Conservation (phyloP, 306 rosid genomes). For the Fragaria ananassa region DNA sequence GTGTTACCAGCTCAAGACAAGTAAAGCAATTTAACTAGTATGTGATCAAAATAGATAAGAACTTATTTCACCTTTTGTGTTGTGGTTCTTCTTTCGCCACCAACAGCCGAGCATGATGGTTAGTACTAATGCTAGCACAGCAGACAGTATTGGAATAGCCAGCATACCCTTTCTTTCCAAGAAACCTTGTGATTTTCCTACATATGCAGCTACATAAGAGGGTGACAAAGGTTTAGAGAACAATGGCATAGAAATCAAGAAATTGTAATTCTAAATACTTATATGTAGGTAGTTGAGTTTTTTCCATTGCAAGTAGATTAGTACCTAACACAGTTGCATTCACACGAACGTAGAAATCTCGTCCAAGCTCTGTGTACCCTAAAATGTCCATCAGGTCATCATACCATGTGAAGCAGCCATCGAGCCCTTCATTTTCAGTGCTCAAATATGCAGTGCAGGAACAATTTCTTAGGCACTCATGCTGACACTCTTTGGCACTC, state of each 20-base stretch:
- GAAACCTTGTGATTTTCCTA: not conserved
- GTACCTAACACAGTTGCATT: conserved; percentile 17
- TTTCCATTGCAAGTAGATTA: not conserved
- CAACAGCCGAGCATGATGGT: conserved; percentile 2
- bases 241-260: not conserved
- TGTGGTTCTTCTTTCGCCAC: not conserved
- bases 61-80: conserved; percentile 6
- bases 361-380: conserved; percentile 25
- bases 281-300: not conserved
- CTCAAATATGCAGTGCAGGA: conserved; percentile 43
- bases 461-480: conserved; percentile 44
- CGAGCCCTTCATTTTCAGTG: conserved; percentile 20
- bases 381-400: conserved; percentile 44
- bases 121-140: conserved; percentile 6
- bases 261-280: not conserved
- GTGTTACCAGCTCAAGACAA: not conserved
- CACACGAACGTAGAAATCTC: conserved; percentile 44
- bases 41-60: not conserved
- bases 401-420: conserved; percentile 46
- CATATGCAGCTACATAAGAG: conserved; percentile 8
- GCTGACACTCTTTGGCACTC: conserved; percentile 30
- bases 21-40: not conserved
- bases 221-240: not conserved
- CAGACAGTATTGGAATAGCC: not conserved
- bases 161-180: not conserved